Conservation (phyloP, 768 basidiomycete genomes). For the Tricholoma sp. region DNA sequence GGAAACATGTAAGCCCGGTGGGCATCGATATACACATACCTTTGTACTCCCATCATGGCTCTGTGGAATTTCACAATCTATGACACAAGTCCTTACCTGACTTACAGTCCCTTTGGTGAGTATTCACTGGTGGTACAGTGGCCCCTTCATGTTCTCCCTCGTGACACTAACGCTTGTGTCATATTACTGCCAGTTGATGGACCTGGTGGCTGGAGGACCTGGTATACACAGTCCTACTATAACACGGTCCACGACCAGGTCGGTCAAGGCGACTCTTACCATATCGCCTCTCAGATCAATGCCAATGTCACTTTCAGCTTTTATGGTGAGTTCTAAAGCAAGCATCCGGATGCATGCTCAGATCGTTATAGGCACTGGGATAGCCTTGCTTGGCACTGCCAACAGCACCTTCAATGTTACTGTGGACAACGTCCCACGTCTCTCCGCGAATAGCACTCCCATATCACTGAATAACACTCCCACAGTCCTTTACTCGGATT, state of each 20-base stretch:
- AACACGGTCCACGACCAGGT: conserved; percentile 6
- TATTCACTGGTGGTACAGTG: too few relatives aligned
- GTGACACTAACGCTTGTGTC: not conserved
- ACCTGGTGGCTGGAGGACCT: conserved; percentile 9
- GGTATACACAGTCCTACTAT: conserved; percentile 10
- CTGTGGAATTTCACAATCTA: conserved; percentile 18
- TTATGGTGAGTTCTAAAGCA: conserved; percentile 7
- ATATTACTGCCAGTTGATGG: conserved; percentile 7
- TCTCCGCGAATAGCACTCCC: not conserved
- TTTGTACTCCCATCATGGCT: conserved; percentile 10
- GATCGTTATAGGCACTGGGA: conserved; percentile 7
- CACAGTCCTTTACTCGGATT: conserved; percentile 10
- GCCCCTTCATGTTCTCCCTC: not conserved
- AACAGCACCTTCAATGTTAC: conserved; percentile 12
- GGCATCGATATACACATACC: not conserved
- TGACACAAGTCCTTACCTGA: conserved; percentile 14
- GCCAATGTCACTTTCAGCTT: conserved; percentile 14
- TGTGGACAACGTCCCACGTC: conserved; percentile 9
- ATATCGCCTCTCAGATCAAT: conserved; percentile 10
- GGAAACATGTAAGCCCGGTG: conserved; percentile 2
- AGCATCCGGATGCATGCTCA: not conserved
- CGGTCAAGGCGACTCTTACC: conserved; percentile 11
- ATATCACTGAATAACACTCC: not conserved
- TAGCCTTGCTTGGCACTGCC: conserved; percentile 8
- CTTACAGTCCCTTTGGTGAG: conserved; percentile 14